Percentiles rank a stretch among this genome's conserved stretches.
Conservation (phyloP, 2,329 filamentous ascomycete species). For the Beauveria rudraprayagi region DNA sequence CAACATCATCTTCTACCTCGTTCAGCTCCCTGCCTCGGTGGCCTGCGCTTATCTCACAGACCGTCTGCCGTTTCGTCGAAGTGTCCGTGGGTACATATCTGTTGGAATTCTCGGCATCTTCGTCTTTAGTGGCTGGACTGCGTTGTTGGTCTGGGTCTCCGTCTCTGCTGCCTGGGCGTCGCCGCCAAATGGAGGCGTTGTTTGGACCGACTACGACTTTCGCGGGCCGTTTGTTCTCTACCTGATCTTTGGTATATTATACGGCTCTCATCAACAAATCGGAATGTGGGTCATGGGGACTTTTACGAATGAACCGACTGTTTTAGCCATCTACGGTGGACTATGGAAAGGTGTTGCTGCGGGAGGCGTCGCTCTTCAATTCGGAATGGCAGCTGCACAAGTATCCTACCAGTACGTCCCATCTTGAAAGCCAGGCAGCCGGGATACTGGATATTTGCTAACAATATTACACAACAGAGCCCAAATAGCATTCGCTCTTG, state of each 20-base stretch:
- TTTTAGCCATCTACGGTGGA: conserved; percentile 11
- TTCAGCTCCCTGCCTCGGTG: conserved; percentile 13
- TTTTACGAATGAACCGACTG: conserved; percentile 14
- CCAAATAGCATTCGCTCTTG: background rate
- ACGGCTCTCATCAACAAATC: conserved; percentile 12
- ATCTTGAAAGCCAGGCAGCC: too few relatives aligned
- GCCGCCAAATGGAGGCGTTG: conserved; percentile 9
- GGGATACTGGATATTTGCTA: background rate
- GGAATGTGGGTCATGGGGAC: conserved; percentile 14
- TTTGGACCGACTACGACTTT: conserved; percentile 13
- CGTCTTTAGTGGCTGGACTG: conserved; percentile 5
- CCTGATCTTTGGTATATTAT: conserved; percentile 13
- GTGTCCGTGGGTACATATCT: conserved; percentile 6
- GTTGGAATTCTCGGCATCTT: conserved; percentile 9
- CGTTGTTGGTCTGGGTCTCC: conserved; percentile 10
- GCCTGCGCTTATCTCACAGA: conserved; percentile 12
- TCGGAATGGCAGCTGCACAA: conserved; percentile 2
- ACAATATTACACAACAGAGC: background rate
- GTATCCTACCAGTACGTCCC: background rate
- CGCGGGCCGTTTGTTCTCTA: conserved; percentile 13
- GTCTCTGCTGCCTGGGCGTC: background rate
- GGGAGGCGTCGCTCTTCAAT: conserved; percentile 4
- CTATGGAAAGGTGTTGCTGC: conserved; percentile 13
- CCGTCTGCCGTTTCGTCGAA: background rate
- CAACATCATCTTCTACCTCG: conserved; percentile 13